These are phyloP conservation scores for Mycena leptocephala DNA, from an alignment of 768 basidiomycete species.

Conservation along the genomic window DNA sequence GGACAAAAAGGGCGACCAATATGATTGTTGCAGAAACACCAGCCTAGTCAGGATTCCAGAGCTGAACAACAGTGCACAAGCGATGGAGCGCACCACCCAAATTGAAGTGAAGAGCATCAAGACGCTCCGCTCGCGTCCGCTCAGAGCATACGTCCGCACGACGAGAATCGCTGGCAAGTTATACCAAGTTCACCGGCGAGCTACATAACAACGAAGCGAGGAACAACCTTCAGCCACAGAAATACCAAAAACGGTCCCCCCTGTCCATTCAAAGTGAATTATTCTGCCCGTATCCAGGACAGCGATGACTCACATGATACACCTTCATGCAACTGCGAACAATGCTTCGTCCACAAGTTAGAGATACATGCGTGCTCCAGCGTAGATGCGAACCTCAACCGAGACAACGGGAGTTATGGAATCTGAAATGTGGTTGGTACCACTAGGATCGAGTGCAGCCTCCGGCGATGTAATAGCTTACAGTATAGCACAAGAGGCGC, in stretches of 20 bases:
- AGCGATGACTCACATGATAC: not conserved
- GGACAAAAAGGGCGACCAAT: not conserved
- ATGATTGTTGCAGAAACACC: not conserved
- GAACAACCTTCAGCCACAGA: conserved; percentile 21
- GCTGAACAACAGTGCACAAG: not conserved
- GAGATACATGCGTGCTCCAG: not conserved
- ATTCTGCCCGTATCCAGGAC: not conserved
- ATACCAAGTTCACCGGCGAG: not conserved
- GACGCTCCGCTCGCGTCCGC: conserved; percentile 9
- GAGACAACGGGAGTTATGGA: not conserved
- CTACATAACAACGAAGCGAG: not conserved
- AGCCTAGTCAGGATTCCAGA: not conserved
- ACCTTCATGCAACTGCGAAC: not conserved
- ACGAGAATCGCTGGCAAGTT: conserved; percentile 14
- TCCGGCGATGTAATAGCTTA: not conserved
- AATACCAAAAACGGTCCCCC: conserved; percentile 21
- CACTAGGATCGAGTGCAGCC: not conserved
- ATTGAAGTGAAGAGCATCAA: conserved; percentile 9
- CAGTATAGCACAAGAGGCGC: conserved; percentile 23
- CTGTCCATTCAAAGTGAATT: not conserved
- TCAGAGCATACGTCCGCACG: conserved; percentile 20
- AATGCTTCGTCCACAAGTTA: not conserved
- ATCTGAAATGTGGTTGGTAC: not conserved
- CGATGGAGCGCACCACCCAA: not conserved
- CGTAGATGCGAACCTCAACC: not conserved